Evolutionary conservation across 1,284 basidiomycete genomes (phyloP).

Genomic region (Fomitopsis palustris): DNA sequence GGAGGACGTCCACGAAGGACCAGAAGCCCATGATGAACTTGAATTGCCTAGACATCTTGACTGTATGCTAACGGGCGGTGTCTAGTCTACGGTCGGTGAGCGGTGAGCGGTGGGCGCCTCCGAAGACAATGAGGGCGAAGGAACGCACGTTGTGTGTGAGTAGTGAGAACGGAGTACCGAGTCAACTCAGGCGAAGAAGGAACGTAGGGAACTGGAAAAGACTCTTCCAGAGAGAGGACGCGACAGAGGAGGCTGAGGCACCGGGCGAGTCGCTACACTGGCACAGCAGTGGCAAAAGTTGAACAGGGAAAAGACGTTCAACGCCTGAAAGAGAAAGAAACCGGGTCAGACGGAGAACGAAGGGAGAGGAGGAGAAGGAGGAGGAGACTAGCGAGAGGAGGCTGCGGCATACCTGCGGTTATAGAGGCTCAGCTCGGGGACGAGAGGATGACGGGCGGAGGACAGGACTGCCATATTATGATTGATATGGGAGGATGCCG

Average conservation of each 20-base stretch:
- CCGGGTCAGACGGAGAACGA: conserved; percentile 32
- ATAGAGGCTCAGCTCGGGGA: conserved; percentile 4
- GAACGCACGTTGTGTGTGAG: conserved; percentile 11
- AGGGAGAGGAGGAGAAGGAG: conserved; percentile 28
- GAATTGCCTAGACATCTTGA: conserved; percentile 58
- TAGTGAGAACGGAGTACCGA: conserved; percentile 10
- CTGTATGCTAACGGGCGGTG: conserved; percentile 21
- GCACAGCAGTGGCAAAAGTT: conserved; percentile 15
- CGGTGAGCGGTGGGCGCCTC: background rate
- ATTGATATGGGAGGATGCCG: conserved; percentile 9
- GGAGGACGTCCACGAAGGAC: conserved; percentile 63
- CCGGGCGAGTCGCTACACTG: conserved; percentile 20
- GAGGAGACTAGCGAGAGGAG: too few relatives aligned
- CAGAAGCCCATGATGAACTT: conserved; percentile 57
- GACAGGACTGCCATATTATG: conserved; percentile 11
- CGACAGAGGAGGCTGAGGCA: conserved; percentile 33
- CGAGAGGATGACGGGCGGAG: conserved; percentile 3
- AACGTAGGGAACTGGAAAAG: conserved; percentile 16
- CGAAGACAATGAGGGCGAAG: conserved; percentile 1
- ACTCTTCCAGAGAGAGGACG: conserved; percentile 35
- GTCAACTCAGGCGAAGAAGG: conserved; percentile 17
- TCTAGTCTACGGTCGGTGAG: conserved; percentile 10
- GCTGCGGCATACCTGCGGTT: conserved; percentile 17
- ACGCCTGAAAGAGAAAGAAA: conserved; percentile 46
- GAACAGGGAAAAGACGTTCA: conserved; percentile 44